Base-by-base conservation (phyloP, 345 rosid species). In the Bruguiera gymnorhiza region DNA sequence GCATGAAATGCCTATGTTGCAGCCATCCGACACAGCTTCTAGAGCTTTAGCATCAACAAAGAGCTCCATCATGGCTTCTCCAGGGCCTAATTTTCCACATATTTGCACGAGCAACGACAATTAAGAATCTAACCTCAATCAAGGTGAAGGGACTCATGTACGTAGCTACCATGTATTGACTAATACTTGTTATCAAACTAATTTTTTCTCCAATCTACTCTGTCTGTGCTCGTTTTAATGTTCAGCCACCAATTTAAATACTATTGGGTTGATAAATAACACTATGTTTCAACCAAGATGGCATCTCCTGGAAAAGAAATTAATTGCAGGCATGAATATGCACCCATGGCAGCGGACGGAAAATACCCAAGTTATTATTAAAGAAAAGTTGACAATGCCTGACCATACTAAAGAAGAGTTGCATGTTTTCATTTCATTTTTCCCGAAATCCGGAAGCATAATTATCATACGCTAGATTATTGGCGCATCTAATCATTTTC, bases 1-100 rank as follows among this genome's bases (percentile, higher is more conserved):
- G 90, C 76, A 80, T 66, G 67, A 67, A 78, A 82, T 30, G 92
- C 96, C 71, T 88, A 80, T 75, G 71, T 79, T 69, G 94, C 92
- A 80, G 96, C 96, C 75, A 65, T 58, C 70, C 66, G 81, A 54
- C 72, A 82, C 68, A 24, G 74, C 80, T 80, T 89, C 83, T 73
- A 93, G 74, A 56, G 80, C 67, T 75, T 81, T 76, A 61, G 81
- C 73, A 81, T 86, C 81, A 62, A 73, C 68, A 57, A 93, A 75
- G 36, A 89, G 89, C 81, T 76, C 69, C 65, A 63, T 70, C 3
- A 91, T 62, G 71, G 86, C 83, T 75, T 84, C 83, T 83, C 75
- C 85, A 64, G 90, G 96, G 73, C 86, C 96, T 66, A 55, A n/a
- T 23, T 72, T 68, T 37, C 87, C 85, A 24, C 87, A 73, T 11